These are phyloP conservation scores for Byssochlamys sp. DNA, from an alignment of 2,329 filamentous ascomycete genomes.

Conservation along the genomic window DNA sequence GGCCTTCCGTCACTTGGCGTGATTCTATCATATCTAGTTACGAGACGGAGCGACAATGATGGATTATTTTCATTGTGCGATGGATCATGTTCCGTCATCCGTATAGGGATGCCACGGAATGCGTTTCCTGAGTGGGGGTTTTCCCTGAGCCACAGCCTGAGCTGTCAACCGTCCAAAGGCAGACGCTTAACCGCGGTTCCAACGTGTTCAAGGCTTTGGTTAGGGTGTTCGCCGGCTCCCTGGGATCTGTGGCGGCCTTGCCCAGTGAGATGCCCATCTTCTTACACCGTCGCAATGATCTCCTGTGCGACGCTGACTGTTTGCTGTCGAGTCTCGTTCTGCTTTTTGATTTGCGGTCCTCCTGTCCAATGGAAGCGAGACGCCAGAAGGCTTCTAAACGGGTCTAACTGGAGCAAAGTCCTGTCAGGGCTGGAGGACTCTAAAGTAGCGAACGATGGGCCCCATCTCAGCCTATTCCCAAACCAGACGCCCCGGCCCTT, in stretches of 20 bases:
- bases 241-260: not conserved
- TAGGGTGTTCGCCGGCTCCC: not conserved
- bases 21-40: not conserved
- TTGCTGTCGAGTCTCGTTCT: not conserved
- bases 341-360: not conserved
- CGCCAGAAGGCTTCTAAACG: not conserved
- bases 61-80: not conserved
- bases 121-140: not conserved
- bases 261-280: not conserved
- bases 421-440: not conserved
- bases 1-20: not conserved
- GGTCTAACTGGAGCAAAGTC: not conserved
- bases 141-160: not conserved
- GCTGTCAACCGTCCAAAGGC: not conserved
- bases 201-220: not conserved
- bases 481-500: not conserved
- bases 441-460: not conserved
- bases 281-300: not conserved
- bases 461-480: not conserved
- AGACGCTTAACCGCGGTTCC: not conserved
- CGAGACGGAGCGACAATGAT: not conserved
- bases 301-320: not conserved
- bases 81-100: not conserved
- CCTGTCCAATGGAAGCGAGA: not conserved
- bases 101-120: not conserved